phyloP scores from a whole-genome alignment of 2,329 filamentous ascomycete species.

The Fonsecaea pedrosoi region DNA sequence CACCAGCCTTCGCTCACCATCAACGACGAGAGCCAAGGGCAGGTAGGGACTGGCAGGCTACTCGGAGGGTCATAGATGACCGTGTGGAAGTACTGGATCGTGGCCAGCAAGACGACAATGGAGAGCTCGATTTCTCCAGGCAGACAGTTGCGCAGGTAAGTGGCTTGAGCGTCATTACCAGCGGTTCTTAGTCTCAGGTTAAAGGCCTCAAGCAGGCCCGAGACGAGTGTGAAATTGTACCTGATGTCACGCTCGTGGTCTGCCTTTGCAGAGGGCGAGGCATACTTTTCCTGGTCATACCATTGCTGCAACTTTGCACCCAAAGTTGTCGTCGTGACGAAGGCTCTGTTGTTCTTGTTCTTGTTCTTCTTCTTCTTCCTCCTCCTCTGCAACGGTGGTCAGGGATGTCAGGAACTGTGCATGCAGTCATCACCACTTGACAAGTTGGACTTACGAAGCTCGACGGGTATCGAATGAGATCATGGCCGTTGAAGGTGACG shows the following conservation, averaged over 20 bases:
- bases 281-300: slow-evolving; percentile 5
- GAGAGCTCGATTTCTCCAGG: neutral
- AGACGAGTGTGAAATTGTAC: neutral
- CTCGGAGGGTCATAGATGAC: slow-evolving; percentile 6
- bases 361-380: neutral
- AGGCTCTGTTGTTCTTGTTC: neutral
- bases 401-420: neutral
- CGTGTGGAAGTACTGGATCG: slow-evolving; percentile 5
- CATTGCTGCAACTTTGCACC: neutral
- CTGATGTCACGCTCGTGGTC: neutral
- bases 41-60: neutral
- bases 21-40: neutral
- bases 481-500: neutral
- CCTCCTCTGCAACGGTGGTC: neutral
- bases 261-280: neutral
- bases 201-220: neutral
- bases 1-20: slow-evolving; percentile 5
- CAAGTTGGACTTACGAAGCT: neutral
- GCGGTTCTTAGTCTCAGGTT: neutral
- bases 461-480: neutral
- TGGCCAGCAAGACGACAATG: neutral
- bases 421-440: neutral
- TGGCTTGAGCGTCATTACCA: neutral
- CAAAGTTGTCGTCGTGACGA: neutral
- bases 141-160: slow-evolving; percentile 1